A percentile compares a stretch with the other conserved stretches of the same genome.
Conservation (phyloP, 768 basidiomycete species). For the Macrolepiota fuliginosa region DNA sequence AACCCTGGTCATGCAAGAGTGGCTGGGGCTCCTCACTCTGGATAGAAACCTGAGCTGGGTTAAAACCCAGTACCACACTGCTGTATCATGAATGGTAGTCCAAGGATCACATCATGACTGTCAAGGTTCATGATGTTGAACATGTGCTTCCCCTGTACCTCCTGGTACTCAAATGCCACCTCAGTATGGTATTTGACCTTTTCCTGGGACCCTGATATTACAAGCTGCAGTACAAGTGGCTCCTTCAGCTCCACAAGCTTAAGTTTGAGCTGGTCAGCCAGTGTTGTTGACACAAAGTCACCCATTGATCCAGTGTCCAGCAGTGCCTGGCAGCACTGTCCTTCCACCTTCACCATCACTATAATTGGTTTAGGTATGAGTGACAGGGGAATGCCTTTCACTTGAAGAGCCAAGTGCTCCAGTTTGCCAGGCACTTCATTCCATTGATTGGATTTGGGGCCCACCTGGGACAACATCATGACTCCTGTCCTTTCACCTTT, state of each 20-base stretch:
- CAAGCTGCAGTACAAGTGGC: constrained; percentile 33
- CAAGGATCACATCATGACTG: constrained; percentile 38
- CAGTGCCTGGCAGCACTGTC: constrained; percentile 25
- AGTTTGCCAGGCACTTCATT: not conserved
- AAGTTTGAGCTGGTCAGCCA: constrained; percentile 32
- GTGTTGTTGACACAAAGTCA: constrained; percentile 33
- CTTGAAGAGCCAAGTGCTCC: not conserved
- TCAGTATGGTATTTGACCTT: constrained; percentile 26
- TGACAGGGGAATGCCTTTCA: not conserved
- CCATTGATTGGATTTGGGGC: too few relatives aligned
- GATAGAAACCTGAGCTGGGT: too few relatives aligned
- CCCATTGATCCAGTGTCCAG: constrained; percentile 34
- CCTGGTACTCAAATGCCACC: constrained; percentile 30
- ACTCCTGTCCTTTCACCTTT: too few relatives aligned
- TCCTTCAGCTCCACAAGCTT: constrained; percentile 20
- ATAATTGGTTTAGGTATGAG: constrained; percentile 27
- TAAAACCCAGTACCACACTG: too few relatives aligned
- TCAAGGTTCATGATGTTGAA: constrained; percentile 39
- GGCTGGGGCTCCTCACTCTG: constrained; percentile 16
- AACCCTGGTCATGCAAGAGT: not conserved
- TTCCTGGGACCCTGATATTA: constrained; percentile 33
- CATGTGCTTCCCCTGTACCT: constrained; percentile 19
- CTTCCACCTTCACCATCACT: constrained; percentile 26
- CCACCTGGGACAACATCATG: not conserved
- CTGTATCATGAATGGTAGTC: constrained; percentile 37